These are phyloP conservation scores for Parietichytrium sp. DNA, from an alignment of 108 stramenopile genomes.

Conservation along the genomic window DNA sequence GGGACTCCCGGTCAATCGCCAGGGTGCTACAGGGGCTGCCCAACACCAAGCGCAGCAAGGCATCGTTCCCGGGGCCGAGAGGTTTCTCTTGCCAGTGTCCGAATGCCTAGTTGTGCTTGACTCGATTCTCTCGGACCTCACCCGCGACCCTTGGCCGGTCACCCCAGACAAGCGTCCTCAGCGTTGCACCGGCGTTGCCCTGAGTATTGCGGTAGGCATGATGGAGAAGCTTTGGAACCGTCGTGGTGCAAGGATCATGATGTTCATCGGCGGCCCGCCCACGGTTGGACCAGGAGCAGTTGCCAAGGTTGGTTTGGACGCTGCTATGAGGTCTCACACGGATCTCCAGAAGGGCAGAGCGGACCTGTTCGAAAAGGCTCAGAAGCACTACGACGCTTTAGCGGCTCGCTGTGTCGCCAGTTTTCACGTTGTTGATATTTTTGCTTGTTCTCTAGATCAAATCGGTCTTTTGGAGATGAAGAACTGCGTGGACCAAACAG, in stretches of 20 bases:
- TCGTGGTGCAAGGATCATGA: constrained; percentile 86
- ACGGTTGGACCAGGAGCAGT: constrained; percentile 92
- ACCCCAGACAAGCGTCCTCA: constrained; percentile 82
- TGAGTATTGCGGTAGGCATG: constrained; percentile 79
- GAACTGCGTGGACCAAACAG: constrained; percentile 84
- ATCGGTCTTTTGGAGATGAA: constrained; percentile 96
- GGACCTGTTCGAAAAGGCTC: constrained; percentile 81
- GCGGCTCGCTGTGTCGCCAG: constrained; percentile 65
- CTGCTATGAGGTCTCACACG: constrained; percentile 84
- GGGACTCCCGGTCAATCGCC: neutral
- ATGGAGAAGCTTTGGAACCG: constrained; percentile 85
- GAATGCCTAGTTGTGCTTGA: constrained; percentile 88
- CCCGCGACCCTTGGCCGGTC: constrained; percentile 94
- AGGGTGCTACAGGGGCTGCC: neutral
- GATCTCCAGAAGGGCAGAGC: constrained; percentile 86
- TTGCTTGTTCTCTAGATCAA: constrained; percentile 96
- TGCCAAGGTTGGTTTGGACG: constrained; percentile 78
- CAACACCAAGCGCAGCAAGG: neutral
- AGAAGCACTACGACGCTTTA: constrained; percentile 84
- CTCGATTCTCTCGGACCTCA: constrained; percentile 90
- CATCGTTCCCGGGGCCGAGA: constrained; percentile 41
- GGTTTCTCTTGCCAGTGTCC: constrained; percentile 86
- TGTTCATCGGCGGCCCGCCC: constrained; percentile 92
- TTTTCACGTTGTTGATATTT: constrained; percentile 91
- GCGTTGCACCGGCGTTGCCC: constrained; percentile 86